A percentile compares a stretch with the other conserved stretches of the same genome.
These are phyloP conservation scores for Yamadazyma spencermartinsiae DNA, from an alignment of 1,139 yeast genomes.

Conservation along the genomic window DNA sequence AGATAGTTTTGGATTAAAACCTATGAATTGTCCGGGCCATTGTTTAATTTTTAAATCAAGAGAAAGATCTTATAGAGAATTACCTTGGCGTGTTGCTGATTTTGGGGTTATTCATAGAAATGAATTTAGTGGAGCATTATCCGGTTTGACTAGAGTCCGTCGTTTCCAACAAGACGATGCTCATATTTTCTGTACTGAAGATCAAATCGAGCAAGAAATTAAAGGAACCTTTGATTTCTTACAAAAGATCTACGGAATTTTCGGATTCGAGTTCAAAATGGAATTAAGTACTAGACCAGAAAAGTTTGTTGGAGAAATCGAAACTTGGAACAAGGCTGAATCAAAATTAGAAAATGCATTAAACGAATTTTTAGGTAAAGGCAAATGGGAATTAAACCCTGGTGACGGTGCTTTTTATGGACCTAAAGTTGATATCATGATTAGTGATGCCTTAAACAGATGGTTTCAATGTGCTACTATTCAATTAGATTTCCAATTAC, in stretches of 20 bases:
- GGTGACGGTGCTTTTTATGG: slow-evolving; percentile 99
- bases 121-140: slow-evolving; percentile 84
- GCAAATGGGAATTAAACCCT: slow-evolving; percentile 86
- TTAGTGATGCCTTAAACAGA: slow-evolving; percentile 87
- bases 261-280: slow-evolving; percentile 88
- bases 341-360: slow-evolving; percentile 70
- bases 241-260: slow-evolving; percentile 73
- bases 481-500: slow-evolving; percentile 96
- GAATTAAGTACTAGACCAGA: slow-evolving; percentile 94
- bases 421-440: slow-evolving; percentile 94
- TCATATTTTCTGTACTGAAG: slow-evolving; percentile 90
- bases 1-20: slow-evolving; percentile 85
- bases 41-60: slow-evolving; percentile 84
- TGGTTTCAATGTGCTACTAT: slow-evolving; percentile 98
- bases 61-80: slow-evolving; percentile 89
- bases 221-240: slow-evolving; percentile 77
- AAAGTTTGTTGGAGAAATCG: slow-evolving; percentile 80
- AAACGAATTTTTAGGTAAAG: slow-evolving; percentile 66
- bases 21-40: slow-evolving; percentile 99
- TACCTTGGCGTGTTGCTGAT: slow-evolving; percentile 96
- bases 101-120: slow-evolving; percentile 95
- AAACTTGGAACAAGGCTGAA: slow-evolving; percentile 91
- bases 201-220: slow-evolving; percentile 84
- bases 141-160: slow-evolving; percentile 92
- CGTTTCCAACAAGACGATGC: slow-evolving; percentile 99